These are phyloP conservation scores for Aspergillus phoenicis DNA, from an alignment of 2,329 filamentous ascomycete genomes.

Conservation along the genomic window DNA sequence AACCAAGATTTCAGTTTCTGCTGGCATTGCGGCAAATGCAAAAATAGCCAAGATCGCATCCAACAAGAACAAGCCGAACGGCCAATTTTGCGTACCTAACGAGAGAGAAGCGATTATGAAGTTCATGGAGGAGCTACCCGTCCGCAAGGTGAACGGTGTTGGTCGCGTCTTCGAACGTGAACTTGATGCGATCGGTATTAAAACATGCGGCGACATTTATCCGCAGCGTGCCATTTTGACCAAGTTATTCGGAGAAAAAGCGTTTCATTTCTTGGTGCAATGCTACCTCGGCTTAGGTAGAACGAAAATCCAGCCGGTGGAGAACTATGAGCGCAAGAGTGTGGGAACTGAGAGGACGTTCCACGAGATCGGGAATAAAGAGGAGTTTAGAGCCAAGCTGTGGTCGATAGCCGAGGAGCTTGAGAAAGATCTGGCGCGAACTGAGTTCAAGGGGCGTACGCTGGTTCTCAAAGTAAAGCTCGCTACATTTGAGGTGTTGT, in stretches of 20 bases:
- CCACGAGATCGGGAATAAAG: slow-evolving; percentile 70
- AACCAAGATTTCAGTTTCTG: slow-evolving; percentile 85
- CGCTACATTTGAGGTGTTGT: slow-evolving; percentile 89
- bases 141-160: slow-evolving; percentile 92
- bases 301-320: slow-evolving; percentile 80
- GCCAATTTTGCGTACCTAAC: slow-evolving; percentile 76
- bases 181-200: slow-evolving; percentile 81
- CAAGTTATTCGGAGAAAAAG: slow-evolving; percentile 86
- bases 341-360: slow-evolving; percentile 95
- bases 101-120: slow-evolving; percentile 74
- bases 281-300: slow-evolving; percentile 85
- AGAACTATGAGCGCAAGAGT: slow-evolving; percentile 88
- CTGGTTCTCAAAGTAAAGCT: slow-evolving; percentile 90
- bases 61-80: slow-evolving; percentile 95
- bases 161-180: slow-evolving; percentile 92
- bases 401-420: slow-evolving; percentile 80
- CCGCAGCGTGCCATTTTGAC: slow-evolving; percentile 70
- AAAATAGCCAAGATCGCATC: slow-evolving; percentile 94
- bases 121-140: slow-evolving; percentile 82
- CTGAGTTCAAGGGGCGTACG: slow-evolving; percentile 86
- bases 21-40: slow-evolving; percentile 90
- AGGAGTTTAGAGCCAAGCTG: slow-evolving; percentile 73
- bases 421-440: slow-evolving; percentile 78
- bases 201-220: slow-evolving; percentile 87
- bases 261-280: slow-evolving; percentile 80